Evolutionary conservation across 345 rosid species (phyloP).

Genomic region (Gynandropsis gynandra): DNA sequence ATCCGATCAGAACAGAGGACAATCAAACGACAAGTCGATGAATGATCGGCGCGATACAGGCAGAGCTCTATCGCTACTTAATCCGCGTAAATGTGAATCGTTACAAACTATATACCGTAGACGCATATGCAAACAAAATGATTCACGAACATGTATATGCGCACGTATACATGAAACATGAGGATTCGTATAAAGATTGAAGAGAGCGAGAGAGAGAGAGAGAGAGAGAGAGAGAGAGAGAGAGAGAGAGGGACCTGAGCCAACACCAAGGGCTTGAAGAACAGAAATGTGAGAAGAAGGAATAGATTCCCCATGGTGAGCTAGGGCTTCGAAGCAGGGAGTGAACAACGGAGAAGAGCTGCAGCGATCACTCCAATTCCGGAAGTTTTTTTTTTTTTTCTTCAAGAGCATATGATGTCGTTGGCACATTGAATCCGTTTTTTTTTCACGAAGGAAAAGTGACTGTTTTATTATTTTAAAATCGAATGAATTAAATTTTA

Average conservation of each 20-base stretch:
- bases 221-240: constrained; percentile 2
- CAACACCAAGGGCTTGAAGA: constrained; percentile 12
- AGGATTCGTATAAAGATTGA: too few relatives aligned
- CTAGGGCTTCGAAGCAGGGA: too few relatives aligned
- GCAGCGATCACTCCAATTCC: constrained; percentile 10
- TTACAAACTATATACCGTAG: too few relatives aligned
- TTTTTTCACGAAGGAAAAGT: too few relatives aligned
- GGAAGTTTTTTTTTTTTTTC: background rate
- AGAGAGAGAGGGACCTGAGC: constrained; percentile 20
- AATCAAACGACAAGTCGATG: constrained; percentile 1
- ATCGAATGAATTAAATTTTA: too few relatives aligned
- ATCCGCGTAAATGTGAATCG: too few relatives aligned
- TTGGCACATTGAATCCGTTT: too few relatives aligned
- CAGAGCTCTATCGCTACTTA: constrained; percentile 12
- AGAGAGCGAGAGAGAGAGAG: too few relatives aligned
- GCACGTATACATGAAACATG: too few relatives aligned
- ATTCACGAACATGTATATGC: too few relatives aligned
- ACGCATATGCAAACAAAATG: too few relatives aligned
- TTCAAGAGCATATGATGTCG: background rate
- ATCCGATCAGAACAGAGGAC: background rate
- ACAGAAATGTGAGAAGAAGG: background rate
- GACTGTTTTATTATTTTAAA: too few relatives aligned
- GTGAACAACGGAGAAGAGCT: background rate
- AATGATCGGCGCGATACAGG: constrained; percentile 7
- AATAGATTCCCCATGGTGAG: constrained; percentile 18